These are phyloP conservation scores for Triadica sebifera DNA, from an alignment of 345 rosid species.

Conservation along the genomic window DNA sequence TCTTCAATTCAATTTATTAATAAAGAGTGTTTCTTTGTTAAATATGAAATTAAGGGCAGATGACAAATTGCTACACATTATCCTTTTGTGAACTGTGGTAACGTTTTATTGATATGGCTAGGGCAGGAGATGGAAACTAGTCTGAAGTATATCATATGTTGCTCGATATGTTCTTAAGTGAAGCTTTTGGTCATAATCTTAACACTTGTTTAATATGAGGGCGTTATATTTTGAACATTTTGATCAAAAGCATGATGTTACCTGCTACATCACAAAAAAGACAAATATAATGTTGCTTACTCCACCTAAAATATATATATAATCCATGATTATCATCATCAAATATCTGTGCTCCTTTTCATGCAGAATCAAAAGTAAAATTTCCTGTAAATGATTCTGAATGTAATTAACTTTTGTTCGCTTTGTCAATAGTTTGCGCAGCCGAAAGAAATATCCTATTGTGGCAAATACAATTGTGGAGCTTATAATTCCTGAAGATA, in stretches of 20 bases:
- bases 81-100: no score
- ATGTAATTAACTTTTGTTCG: background rate
- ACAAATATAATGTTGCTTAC: background rate
- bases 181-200: background rate
- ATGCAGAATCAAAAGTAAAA: background rate
- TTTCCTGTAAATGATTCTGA: background rate
- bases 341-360: background rate
- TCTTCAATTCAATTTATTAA: background rate
- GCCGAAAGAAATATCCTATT: constrained; percentile 10
- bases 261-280: background rate
- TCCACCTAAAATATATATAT: background rate
- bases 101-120: no score
- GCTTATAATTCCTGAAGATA: constrained; percentile 18
- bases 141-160: no score
- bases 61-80: no score
- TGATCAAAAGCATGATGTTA: background rate
- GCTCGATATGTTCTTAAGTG: no score
- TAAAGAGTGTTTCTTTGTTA: background rate
- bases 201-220: background rate
- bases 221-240: background rate
- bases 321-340: background rate
- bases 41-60: background rate
- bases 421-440: background rate
- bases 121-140: no score
- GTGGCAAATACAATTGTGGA: constrained; percentile 14